These are phyloP conservation scores for Punica granatum DNA, from an alignment of 345 rosid genomes.

Conservation along the genomic window DNA sequence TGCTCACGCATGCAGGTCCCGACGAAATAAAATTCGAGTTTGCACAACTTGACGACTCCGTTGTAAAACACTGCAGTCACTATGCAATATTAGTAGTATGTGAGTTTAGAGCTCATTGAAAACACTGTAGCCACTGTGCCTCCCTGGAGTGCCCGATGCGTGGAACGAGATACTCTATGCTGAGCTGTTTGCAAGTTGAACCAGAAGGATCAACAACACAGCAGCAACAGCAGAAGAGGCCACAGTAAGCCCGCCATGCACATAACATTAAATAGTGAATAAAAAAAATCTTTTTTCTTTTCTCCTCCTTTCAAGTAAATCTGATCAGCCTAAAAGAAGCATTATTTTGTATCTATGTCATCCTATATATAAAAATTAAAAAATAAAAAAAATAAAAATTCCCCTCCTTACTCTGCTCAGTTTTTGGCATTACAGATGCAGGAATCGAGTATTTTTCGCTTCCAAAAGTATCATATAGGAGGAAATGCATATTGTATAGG, in stretches of 20 bases:
- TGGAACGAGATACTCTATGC: constrained; percentile 92
- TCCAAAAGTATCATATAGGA: no score
- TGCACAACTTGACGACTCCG: no score
- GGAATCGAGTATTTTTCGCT: neutral
- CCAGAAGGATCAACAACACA: constrained; percentile 27
- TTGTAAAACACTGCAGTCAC: no score
- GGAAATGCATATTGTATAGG: no score
- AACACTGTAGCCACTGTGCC: constrained; percentile 99
- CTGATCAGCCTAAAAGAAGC: neutral
- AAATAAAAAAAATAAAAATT: no score
- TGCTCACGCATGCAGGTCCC: no score
- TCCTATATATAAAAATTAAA: neutral
- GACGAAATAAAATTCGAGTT: no score
- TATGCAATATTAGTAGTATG: no score
- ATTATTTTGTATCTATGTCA: neutral
- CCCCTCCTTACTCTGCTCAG: neutral
- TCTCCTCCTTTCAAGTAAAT: neutral
- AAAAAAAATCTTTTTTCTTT: neutral
- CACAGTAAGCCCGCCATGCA: neutral
- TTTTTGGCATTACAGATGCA: neutral
- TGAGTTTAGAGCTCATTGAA: no score
- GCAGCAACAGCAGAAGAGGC: neutral
- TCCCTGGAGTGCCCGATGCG: constrained; percentile 88
- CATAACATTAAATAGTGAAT: constrained; percentile 4
- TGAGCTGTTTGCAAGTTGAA: constrained; percentile 49